Evolutionary conservation across 2,329 filamentous ascomycete species (phyloP).

Genomic region (Trichoderma sp.): DNA sequence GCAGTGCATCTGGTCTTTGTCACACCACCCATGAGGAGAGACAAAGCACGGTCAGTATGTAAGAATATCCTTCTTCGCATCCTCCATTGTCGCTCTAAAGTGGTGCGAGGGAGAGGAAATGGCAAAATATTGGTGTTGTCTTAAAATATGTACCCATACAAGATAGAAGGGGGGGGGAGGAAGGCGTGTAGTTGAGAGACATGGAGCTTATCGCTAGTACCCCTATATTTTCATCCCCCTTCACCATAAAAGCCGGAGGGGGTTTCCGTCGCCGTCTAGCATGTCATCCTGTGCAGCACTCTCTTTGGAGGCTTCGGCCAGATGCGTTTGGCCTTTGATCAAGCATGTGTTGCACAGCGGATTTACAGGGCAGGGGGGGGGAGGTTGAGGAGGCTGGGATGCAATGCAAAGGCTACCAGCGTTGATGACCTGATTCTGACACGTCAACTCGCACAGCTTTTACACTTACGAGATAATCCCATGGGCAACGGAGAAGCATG

Average conservation of each 20-base stretch:
- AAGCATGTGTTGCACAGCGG: background rate
- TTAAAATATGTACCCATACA: no score
- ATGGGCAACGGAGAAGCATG: constrained; percentile 68
- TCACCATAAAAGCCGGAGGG: constrained; percentile 50
- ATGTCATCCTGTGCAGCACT: constrained; percentile 71
- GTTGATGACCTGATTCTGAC: constrained; percentile 16
- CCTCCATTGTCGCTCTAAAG: background rate
- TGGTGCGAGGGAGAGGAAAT: background rate
- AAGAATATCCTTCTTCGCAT: background rate
- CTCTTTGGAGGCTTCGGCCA: constrained; percentile 81
- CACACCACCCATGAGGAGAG: background rate
- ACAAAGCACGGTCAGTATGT: background rate
- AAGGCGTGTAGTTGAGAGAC: background rate
- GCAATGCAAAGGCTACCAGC: background rate
- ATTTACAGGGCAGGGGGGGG: background rate
- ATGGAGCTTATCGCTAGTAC: background rate
- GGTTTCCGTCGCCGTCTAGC: constrained; percentile 60
- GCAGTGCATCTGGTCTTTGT: background rate
- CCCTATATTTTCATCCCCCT: constrained; percentile 65
- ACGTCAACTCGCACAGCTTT: constrained; percentile 47
- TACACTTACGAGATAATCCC: constrained; percentile 68
- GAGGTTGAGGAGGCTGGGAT: background rate
- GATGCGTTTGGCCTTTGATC: constrained; percentile 33
- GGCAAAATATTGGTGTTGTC: background rate
- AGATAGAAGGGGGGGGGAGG: no score